Evolutionary conservation across 495 filamentous ascomycete genomes (phyloP).

Genomic region (Daldinia vernicosa): DNA sequence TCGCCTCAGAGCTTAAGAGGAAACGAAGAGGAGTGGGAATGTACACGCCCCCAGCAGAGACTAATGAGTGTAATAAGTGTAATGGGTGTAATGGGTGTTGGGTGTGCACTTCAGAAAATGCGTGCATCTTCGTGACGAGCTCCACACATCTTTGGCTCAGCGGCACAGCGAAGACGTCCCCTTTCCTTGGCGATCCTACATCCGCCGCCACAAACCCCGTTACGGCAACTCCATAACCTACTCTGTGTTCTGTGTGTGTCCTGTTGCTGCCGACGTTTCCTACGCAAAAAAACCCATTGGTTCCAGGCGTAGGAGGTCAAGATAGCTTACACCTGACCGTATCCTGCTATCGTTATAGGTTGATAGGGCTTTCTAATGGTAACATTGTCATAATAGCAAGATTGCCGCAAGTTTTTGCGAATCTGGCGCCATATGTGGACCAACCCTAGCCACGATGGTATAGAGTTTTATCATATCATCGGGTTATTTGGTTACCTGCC

Average conservation of each 20-base stretch:
- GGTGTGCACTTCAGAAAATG: conserved; percentile 28
- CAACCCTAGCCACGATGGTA: conserved; percentile 37
- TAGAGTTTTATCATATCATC: conserved; percentile 36
- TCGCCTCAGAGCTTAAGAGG: conserved; percentile 25
- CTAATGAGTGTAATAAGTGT: conserved; percentile 33
- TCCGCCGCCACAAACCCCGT: conserved; percentile 41
- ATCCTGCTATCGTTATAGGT: conserved; percentile 35
- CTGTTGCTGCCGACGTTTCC: conserved; percentile 37
- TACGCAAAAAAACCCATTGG: conserved; percentile 30
- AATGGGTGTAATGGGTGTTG: too few species aligned
- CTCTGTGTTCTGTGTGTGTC: conserved; percentile 26
- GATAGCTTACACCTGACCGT: conserved; percentile 28
- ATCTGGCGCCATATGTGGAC: conserved; percentile 41
- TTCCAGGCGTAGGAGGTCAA: conserved; percentile 16
- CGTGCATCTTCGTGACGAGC: conserved; percentile 35
- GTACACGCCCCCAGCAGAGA: conserved; percentile 19
- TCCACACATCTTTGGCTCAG: conserved; percentile 35
- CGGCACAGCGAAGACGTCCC: conserved; percentile 35
- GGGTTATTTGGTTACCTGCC: conserved; percentile 45
- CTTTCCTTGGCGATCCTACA: conserved; percentile 44
- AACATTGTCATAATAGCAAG: conserved; percentile 43
- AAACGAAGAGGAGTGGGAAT: conserved; percentile 19
- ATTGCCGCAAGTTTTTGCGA: conserved; percentile 44
- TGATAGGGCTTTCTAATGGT: conserved; percentile 23
- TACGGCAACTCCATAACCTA: conserved; percentile 38